Conservation (phyloP, 208 protist species). For the Leishmania lainsoni region DNA sequence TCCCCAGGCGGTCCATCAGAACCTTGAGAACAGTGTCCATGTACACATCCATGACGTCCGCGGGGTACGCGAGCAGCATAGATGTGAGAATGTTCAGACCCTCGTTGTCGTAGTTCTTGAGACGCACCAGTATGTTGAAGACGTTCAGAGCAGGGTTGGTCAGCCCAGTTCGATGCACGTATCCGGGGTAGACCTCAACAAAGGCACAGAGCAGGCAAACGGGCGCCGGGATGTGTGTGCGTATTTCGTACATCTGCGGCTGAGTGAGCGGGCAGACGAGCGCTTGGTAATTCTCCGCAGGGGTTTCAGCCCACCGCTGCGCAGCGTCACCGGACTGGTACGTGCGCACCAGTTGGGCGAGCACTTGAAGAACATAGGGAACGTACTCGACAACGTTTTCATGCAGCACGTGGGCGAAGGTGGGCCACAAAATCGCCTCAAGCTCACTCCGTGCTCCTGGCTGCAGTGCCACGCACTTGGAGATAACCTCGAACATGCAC, state of each 20-base stretch:
- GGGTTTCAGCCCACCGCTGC: constrained; percentile 23
- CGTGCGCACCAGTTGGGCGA: constrained; percentile 94
- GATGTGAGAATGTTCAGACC: constrained; percentile 87
- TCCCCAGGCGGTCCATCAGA: constrained; percentile 72
- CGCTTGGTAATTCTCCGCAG: constrained; percentile 55
- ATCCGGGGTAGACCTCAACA: constrained; percentile 72
- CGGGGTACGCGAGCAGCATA: constrained; percentile 78
- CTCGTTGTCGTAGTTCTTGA: constrained; percentile 91
- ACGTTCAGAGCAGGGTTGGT: constrained; percentile 72
- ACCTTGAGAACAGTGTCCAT: constrained; percentile 64
- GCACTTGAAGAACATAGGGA: constrained; percentile 97
- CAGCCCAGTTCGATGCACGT: constrained; percentile 51
- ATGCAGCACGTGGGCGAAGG: constrained; percentile 84
- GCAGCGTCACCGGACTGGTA: constrained; percentile 26
- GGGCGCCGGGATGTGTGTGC: constrained; percentile 82
- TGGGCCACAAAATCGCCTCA: constrained; percentile 87
- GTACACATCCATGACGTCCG: constrained; percentile 58
- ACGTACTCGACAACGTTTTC: constrained; percentile 95
- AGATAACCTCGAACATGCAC: constrained; percentile 96
- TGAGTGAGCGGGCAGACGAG: constrained; percentile 70
- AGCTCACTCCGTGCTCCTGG: constrained; percentile 54
- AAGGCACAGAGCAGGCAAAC: constrained; percentile 81
- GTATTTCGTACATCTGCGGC: constrained; percentile 64
- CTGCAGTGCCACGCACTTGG: constrained; percentile 82
- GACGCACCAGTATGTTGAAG: constrained; percentile 66